Evolutionary conservation across 2,329 filamentous ascomycete genomes (phyloP).

Genomic region (Diaporthe eres): DNA sequence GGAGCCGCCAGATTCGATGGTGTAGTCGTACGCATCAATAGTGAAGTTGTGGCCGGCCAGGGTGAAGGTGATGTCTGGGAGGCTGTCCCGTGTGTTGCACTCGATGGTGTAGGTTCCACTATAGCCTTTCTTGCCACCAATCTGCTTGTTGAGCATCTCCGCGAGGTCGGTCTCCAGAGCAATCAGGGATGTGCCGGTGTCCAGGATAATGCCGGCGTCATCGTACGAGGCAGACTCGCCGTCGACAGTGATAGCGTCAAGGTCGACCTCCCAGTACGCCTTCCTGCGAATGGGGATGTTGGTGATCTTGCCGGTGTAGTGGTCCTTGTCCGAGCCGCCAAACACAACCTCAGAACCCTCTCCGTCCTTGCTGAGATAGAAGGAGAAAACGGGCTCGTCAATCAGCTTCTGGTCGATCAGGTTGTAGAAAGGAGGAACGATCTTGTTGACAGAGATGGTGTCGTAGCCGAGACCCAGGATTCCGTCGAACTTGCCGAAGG

Average conservation of each 20-base stretch:
- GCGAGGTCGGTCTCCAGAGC: conserved; percentile 92
- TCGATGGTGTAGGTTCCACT: conserved; percentile 97
- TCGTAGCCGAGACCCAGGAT: conserved; percentile 96
- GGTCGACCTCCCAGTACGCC: conserved; percentile 99
- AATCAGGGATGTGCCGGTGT: conserved; percentile 98
- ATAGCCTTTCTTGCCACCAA: conserved; percentile 97
- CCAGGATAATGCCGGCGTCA: conserved; percentile 94
- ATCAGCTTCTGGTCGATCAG: conserved; percentile 91
- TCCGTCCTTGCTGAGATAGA: conserved; percentile 88
- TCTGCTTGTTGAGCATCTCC: conserved; percentile 97
- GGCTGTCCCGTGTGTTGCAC: conserved; percentile 83
- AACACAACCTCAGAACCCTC: conserved; percentile 90
- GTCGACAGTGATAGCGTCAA: conserved; percentile 92
- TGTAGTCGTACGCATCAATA: conserved; percentile 91
- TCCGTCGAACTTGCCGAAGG: conserved; percentile 97
- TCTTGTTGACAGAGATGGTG: conserved; percentile 96
- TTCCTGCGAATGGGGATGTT: conserved; percentile 97
- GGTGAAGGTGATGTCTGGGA: conserved; percentile 93
- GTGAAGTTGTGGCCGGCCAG: conserved; percentile 94
- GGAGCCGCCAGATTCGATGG: conserved; percentile 93
- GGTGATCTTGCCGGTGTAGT: conserved; percentile 87
- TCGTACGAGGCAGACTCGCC: conserved; percentile 90
- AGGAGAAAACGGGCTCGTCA: conserved; percentile 94
- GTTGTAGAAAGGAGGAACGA: conserved; percentile 96
- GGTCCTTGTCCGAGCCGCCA: conserved; percentile 86